A percentile compares a stretch with the other conserved stretches of the same genome.
phyloP scores from a whole-genome alignment of 495 filamentous ascomycete species.

The Entonaema liquescens region DNA sequence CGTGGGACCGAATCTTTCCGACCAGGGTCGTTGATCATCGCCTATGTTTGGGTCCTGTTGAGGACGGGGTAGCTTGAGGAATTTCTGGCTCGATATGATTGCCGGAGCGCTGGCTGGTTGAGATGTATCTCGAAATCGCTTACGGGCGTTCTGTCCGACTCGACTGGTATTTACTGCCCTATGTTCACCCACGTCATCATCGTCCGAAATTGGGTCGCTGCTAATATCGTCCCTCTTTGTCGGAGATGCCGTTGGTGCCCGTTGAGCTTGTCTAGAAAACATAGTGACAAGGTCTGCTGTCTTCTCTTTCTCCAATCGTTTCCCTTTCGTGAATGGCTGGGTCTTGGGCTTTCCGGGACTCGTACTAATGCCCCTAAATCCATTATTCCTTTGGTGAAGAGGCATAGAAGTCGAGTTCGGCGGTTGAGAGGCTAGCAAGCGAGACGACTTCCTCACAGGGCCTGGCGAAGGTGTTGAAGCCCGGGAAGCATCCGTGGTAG shows the following conservation, averaged over 20 bases:
- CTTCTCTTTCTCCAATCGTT: conserved; percentile 53
- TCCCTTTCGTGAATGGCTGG: conserved; percentile 39
- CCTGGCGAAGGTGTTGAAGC: conserved; percentile 45
- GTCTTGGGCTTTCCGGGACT: conserved; percentile 60
- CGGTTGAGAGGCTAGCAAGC: conserved; percentile 30
- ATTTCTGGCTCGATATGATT: conserved; percentile 47
- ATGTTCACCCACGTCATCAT: conserved; percentile 55
- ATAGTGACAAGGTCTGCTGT: conserved; percentile 59
- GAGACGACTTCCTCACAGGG: conserved; percentile 48
- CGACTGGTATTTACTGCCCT: conserved; percentile 53
- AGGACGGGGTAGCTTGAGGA: conserved; percentile 46
- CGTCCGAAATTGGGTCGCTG: conserved; percentile 61
- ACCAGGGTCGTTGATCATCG: conserved; percentile 76
- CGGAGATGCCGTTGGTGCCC: conserved; percentile 40
- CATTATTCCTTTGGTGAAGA: conserved; percentile 24
- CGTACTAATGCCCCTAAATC: conserved; percentile 55
- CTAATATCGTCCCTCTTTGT: conserved; percentile 56
- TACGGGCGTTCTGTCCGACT: conserved; percentile 56
- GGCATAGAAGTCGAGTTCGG: conserved; percentile 31
- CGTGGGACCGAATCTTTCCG: conserved; percentile 78
- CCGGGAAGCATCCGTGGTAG: conserved; percentile 18
- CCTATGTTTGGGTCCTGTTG: conserved; percentile 21
- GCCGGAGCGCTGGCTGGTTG: conserved; percentile 23
- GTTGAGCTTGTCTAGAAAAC: conserved; percentile 63
- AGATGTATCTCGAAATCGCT: conserved; percentile 49